Evolutionary conservation across 306 rosid genomes (phyloP).

Genomic region (Biancaea sappan): DNA sequence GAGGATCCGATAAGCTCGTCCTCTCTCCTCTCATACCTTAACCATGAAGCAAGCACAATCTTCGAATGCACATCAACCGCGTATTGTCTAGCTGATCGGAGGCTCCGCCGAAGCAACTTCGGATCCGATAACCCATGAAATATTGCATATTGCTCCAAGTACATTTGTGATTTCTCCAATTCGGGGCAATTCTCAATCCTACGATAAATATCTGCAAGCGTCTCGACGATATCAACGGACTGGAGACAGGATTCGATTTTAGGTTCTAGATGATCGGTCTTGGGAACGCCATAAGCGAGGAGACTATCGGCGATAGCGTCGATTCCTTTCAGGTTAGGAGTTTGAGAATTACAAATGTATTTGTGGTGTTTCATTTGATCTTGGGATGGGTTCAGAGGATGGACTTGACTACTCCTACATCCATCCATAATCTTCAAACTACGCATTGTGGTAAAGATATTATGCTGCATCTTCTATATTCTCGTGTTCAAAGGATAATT

Average conservation of each 20-base stretch:
- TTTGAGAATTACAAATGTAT: conserved; percentile 40
- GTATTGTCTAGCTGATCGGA: conserved; percentile 70
- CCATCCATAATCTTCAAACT: conserved; percentile 83
- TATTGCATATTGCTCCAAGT: conserved; percentile 61
- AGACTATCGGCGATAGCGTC: conserved; percentile 48
- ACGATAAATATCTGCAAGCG: conserved; percentile 50
- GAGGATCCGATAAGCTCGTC: conserved; percentile 66
- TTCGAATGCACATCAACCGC: conserved; percentile 72
- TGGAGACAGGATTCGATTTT: conserved; percentile 51
- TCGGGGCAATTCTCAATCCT: conserved; percentile 56
- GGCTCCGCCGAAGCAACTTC: conserved; percentile 67
- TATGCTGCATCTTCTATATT: conserved; percentile 67
- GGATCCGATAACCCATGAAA: conserved; percentile 57
- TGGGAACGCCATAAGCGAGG: conserved; percentile 71
- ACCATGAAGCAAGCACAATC: conserved; percentile 74
- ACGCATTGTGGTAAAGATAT: conserved; percentile 71
- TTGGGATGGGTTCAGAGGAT: conserved; percentile 55
- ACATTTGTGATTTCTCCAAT: conserved; percentile 50
- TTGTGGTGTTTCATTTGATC: conserved; percentile 58
- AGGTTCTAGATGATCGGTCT: conserved; percentile 65
- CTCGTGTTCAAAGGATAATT: not conserved
- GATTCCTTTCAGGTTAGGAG: conserved; percentile 25
- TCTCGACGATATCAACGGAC: conserved; percentile 52
- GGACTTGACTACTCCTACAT: conserved; percentile 70
- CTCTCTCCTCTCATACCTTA: conserved; percentile 78